phyloP scores from a whole-genome alignment of 2,329 filamentous ascomycete genomes.

The Penicillium sp. region DNA sequence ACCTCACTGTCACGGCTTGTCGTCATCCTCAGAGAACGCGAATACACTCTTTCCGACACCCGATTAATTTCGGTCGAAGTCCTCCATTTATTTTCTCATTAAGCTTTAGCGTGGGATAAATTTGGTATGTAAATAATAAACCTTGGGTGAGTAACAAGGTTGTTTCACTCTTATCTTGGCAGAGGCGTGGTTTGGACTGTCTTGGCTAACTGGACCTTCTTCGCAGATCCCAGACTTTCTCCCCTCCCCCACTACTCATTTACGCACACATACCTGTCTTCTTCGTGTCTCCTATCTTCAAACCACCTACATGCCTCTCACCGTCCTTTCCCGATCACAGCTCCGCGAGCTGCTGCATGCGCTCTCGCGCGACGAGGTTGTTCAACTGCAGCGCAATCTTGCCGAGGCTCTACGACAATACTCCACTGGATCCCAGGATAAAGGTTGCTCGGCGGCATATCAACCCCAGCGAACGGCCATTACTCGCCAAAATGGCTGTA shows the following conservation, averaged over 20 bases:
- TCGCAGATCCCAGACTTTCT: constrained; percentile 5
- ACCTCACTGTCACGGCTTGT: not conserved
- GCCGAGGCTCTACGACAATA: constrained; percentile 64
- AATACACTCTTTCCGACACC: not conserved
- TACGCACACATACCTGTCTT: not conserved
- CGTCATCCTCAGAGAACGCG: constrained; percentile 5
- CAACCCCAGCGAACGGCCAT: constrained; percentile 63
- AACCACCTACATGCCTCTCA: constrained; percentile 54
- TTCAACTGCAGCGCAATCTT: constrained; percentile 57
- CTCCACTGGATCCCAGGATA: constrained; percentile 60
- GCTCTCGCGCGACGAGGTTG: constrained; percentile 57
- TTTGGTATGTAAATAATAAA: not conserved
- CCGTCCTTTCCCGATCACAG: constrained; percentile 57
- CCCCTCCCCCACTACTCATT: not conserved
- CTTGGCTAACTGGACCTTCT: constrained; percentile 7
- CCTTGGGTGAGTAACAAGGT: not conserved
- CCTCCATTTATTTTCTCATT: not conserved
- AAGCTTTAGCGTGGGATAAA: not conserved
- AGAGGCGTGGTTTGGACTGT: not conserved
- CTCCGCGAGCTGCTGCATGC: constrained; percentile 57
- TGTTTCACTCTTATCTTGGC: constrained; percentile 9
- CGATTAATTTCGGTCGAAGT: constrained; percentile 2
- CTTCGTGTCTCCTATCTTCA: not conserved
- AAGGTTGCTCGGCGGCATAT: constrained; percentile 58
- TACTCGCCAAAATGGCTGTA: constrained; percentile 60